Base-by-base conservation (phyloP, 257 asterid genomes). In the Parsonsia alboflavescens region DNA sequence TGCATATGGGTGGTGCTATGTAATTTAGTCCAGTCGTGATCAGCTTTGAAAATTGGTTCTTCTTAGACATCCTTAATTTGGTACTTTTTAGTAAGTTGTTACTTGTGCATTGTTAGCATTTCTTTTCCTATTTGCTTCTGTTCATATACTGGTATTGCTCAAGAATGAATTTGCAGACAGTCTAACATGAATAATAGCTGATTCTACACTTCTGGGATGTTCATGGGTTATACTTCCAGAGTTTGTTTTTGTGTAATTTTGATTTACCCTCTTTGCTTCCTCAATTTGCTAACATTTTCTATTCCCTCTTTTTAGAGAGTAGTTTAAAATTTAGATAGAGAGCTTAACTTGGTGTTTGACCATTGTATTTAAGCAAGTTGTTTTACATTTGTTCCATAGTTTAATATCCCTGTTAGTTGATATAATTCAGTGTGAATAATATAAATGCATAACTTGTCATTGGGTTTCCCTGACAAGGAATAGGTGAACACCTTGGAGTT, bases 401-500 rank as follows among this genome's bases (percentile, higher is more conserved):
- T 24, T 63, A 15, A 19, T 7, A 33, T 63, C 19, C 46, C 46
- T 30, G 4, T 64, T 17, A 36, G 69, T 64, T 4, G 26, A 36
- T 62, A 44, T 36, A 64, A 33, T 17, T 64, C 15, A 0, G 44
- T 36, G 26, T 9, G 24, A 26, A 36, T 33, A 15, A 63, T 19
- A 46, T 64, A 6, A 39, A 64, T 41, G 19, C 15, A 22, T 36
- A 33, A 17, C 24, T 41, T 64, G 19, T 17, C 6, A 19, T 17
- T 17, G 6, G 16, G 28, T 39, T 39, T 39, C 16, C 70, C 11
- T 22, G 44, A 39, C 15, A 64, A 64, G 70, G 26, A 36, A 64
- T 5, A 17, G 49, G 49, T 64, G 49, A 39, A n/a, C n/a, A 0
- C 2, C 70, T 75, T 70, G 57, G 64, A 69, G 68, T 69, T 80